Percentiles rank a stretch among this genome's conserved stretches.
These are phyloP conservation scores for Polygonum maritimum DNA, from an alignment of 148 eudicot species.

Conservation along the genomic window DNA sequence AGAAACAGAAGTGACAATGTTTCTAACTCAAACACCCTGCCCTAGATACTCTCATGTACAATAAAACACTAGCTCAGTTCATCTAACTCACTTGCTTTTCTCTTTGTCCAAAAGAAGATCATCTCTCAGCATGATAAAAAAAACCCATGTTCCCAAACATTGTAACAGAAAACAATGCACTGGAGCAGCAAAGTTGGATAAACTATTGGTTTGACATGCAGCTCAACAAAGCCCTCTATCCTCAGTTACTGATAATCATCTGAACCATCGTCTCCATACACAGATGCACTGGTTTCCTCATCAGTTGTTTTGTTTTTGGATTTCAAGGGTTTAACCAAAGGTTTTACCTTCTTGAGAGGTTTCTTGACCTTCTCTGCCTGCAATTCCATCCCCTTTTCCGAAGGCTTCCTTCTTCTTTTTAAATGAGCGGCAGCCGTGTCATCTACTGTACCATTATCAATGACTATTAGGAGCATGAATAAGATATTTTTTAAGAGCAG, in stretches of 20 bases:
- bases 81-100: neutral
- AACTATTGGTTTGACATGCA: neutral
- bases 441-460: constrained; percentile 62
- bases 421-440: constrained; percentile 46
- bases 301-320: constrained; percentile 16
- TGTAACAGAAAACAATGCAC: neutral
- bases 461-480: neutral
- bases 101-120: neutral
- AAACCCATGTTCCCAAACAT: neutral
- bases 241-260: constrained; percentile 15
- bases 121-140: neutral
- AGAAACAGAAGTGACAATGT: neutral
- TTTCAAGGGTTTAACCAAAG: constrained; percentile 24
- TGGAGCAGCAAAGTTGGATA: neutral
- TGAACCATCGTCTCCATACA: constrained; percentile 19
- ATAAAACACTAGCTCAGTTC: neutral
- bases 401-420: constrained; percentile 74
- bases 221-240: neutral
- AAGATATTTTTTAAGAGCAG: neutral
- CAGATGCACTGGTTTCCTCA: constrained; percentile 18
- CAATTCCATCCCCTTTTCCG: constrained; percentile 65
- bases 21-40: neutral
- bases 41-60: neutral
- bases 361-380: constrained; percentile 65
- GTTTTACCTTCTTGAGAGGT: constrained; percentile 29